Evolutionary conservation across 768 basidiomycete genomes (phyloP), one percentile per base, ranked within the genome.

Genomic region (Rhizopogon vinicolor): DNA sequence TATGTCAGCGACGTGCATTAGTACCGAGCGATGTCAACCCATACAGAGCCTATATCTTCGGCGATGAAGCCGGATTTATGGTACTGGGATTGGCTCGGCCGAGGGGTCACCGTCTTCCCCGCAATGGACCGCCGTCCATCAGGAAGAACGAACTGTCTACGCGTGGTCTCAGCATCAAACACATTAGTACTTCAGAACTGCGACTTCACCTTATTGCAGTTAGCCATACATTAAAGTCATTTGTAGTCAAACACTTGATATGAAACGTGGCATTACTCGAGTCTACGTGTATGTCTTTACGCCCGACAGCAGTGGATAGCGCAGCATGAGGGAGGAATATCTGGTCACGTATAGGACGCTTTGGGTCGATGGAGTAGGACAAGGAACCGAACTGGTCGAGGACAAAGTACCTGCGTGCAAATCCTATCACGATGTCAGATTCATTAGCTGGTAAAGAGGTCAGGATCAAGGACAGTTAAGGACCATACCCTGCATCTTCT

Each of bases 221-320:
- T 81, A 89, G 87, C 91, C 91, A 93, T 46, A 65, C 72, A 48
- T 83, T 72, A 60, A 90, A 92, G 63, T 93, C 91, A 8, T 83
- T 81, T 16, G 71, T 70, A 45, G 73, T 84, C n/a, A 90, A 70
- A 65, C 88, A 90, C 68, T 86, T 89, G 58, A 93, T 80, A 68
- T 93, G 91, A 65, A 92, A 93, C 1, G 88, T 92, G 28, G 85
- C 86, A 43, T 75, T 83, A 62, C 75, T 79, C 3, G 87, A 84
- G 63, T 93, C 91, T 46, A 93, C 76, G 62, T 91, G 89, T 49
- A 93, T 89, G 62, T 92, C 87, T 66, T 79, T 89, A 56, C 85
- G 81, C 4, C 85, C 85, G n/a, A 76, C 75, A 5, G 82, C 76
- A 18, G 87, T 89, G 19, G 89, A 84, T 56, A 93, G 84, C n/a